These are phyloP conservation scores for Opeltia flavorubescens DNA, from an alignment of 495 filamentous ascomycete species.

Conservation along the genomic window DNA sequence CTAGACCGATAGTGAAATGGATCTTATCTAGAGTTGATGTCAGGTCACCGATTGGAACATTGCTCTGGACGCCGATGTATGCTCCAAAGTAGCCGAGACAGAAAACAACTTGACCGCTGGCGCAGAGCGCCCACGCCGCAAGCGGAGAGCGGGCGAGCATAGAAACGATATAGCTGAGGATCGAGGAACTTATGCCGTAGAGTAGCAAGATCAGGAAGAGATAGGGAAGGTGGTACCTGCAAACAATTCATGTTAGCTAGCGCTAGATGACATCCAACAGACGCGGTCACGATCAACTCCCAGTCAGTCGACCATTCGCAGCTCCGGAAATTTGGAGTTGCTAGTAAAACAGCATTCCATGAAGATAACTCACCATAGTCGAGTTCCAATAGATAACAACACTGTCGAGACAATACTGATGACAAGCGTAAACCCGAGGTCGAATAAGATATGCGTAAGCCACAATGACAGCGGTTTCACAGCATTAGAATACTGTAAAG, in stretches of 20 bases:
- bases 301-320: not conserved
- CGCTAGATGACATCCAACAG: not conserved
- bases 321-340: too few relatives aligned
- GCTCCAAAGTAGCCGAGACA: constrained; percentile 64
- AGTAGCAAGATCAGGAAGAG: constrained; percentile 58
- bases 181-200: constrained; percentile 52
- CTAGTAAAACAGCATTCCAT: too few relatives aligned
- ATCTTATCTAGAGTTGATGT: constrained; percentile 43
- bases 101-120: constrained; percentile 50
- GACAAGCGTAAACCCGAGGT: constrained; percentile 50
- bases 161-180: constrained; percentile 57
- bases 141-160: constrained; percentile 52
- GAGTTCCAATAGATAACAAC: constrained; percentile 43
- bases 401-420: constrained; percentile 42
- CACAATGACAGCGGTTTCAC: constrained; percentile 57
- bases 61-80: constrained; percentile 45
- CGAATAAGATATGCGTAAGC: constrained; percentile 61
- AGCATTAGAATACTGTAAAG: constrained; percentile 73
- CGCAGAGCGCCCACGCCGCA: constrained; percentile 56
- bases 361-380: too few relatives aligned
- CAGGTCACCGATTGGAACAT: constrained; percentile 40
- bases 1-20: constrained; percentile 48
- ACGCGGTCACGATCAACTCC: not conserved
- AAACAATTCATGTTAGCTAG: not conserved
- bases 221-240: constrained; percentile 50